phyloP scores from a whole-genome alignment of 1,139 yeast genomes.

The Yamadazyma triangularis region DNA sequence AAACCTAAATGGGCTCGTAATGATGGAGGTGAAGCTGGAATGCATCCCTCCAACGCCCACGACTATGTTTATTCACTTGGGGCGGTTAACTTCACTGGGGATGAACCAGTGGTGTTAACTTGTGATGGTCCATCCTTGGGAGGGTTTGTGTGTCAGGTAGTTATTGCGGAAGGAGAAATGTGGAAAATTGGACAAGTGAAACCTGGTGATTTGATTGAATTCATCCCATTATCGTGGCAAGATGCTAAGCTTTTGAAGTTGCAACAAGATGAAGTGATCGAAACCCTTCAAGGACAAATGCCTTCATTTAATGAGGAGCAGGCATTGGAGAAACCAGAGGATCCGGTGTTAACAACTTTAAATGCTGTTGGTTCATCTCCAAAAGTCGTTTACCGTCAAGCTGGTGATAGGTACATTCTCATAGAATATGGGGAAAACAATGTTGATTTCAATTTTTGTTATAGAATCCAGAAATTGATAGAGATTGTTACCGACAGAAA shows the following conservation, averaged over 20 bases:
- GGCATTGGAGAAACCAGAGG: slow-evolving; percentile 41
- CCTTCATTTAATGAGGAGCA: slow-evolving; percentile 29
- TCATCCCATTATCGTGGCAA: slow-evolving; percentile 70
- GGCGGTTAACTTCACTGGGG: slow-evolving; percentile 96
- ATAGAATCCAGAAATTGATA: slow-evolving; percentile 79
- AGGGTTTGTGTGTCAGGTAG: slow-evolving; percentile 96
- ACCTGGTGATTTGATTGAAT: slow-evolving; percentile 83
- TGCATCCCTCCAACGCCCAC: slow-evolving; percentile 96
- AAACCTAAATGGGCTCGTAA: slow-evolving; percentile 94
- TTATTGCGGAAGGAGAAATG: slow-evolving; percentile 91
- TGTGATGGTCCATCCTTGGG: slow-evolving; percentile 98
- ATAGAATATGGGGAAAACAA: slow-evolving; percentile 89
- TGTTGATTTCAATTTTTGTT: slow-evolving; percentile 79
- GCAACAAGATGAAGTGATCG: slow-evolving; percentile 54
- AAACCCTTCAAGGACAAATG: slow-evolving; percentile 35
- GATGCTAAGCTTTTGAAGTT: slow-evolving; percentile 62
- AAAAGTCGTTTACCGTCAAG: slow-evolving; percentile 82
- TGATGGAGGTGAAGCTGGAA: slow-evolving; percentile 98
- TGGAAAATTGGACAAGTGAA: slow-evolving; percentile 98
- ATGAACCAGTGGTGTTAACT: slow-evolving; percentile 93
- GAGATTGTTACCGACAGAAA: slow-evolving; percentile 62
- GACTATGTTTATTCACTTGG: slow-evolving; percentile 96
- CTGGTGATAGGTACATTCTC: slow-evolving; percentile 90
- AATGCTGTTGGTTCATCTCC: slow-evolving; percentile 54
- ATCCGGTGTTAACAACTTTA: slow-evolving; percentile 57